These are phyloP conservation scores for Colletotrichum gloeosporioides DNA, from an alignment of 2,329 filamentous ascomycete species.

Conservation along the genomic window DNA sequence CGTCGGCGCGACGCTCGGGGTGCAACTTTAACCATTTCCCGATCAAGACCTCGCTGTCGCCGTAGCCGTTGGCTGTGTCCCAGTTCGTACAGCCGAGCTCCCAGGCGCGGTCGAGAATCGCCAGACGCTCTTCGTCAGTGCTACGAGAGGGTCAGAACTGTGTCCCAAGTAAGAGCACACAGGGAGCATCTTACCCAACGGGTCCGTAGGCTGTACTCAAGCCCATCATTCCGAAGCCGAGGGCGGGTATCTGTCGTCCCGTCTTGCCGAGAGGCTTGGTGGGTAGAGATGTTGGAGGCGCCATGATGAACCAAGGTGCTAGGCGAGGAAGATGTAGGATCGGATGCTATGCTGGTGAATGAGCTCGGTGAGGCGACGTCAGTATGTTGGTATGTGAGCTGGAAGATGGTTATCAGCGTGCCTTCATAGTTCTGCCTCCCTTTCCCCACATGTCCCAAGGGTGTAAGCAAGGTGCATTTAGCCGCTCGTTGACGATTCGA, in stretches of 20 bases:
- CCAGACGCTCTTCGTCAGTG: background rate
- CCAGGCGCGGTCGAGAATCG: background rate
- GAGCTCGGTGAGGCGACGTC: background rate
- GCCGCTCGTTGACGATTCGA: background rate
- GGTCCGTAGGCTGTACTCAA: constrained; percentile 36
- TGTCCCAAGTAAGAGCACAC: background rate
- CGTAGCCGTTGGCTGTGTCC: background rate
- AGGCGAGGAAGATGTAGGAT: background rate
- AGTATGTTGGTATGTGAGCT: background rate
- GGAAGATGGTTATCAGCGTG: background rate
- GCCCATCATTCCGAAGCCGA: constrained; percentile 55
- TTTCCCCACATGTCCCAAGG: background rate
- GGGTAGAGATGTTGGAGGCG: background rate
- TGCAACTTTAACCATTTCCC: background rate
- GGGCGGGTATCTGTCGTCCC: constrained; percentile 48
- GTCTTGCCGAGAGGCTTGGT: constrained; percentile 42
- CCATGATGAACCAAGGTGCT: background rate
- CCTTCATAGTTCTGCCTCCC: background rate
- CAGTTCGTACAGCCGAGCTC: background rate
- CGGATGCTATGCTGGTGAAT: background rate
- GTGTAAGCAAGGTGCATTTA: background rate
- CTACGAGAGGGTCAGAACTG: background rate
- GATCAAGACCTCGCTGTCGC: background rate
- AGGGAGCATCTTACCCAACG: constrained; percentile 35
- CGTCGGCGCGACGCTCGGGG: background rate